These are phyloP conservation scores for Phycomyces blakesleeanus DNA, from an alignment of 192 early-diverging fungal genomes.

Conservation along the genomic window DNA sequence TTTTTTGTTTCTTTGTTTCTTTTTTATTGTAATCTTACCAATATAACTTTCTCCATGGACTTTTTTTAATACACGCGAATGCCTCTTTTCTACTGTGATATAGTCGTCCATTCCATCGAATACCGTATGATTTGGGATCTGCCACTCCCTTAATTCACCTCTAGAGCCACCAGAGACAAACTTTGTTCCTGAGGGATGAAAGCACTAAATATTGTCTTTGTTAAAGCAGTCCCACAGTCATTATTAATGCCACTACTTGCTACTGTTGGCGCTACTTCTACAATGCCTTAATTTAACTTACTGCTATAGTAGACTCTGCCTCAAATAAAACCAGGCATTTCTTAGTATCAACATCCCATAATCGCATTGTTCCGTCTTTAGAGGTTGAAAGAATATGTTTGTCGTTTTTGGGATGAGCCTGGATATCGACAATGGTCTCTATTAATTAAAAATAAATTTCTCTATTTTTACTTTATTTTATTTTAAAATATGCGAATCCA, in stretches of 20 bases:
- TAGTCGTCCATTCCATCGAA: constrained; percentile 26
- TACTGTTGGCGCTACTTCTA: constrained; percentile 4
- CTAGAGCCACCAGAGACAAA: constrained; percentile 51
- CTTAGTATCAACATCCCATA: constrained; percentile 71
- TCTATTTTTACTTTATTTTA: too few relatives aligned
- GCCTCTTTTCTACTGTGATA: constrained; percentile 20
- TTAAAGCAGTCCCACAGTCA: too few relatives aligned
- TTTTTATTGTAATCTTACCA: constrained; percentile 34
- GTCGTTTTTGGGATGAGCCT: constrained; percentile 64
- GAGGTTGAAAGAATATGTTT: constrained; percentile 66
- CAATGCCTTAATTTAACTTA: constrained; percentile 23
- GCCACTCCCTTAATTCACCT: constrained; percentile 55
- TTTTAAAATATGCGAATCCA: too few relatives aligned
- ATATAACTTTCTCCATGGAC: constrained; percentile 30
- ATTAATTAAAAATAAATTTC: neutral
- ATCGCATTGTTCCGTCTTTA: constrained; percentile 68
- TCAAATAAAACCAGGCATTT: constrained; percentile 62
- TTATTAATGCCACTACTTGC: too few relatives aligned
- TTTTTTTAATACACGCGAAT: constrained; percentile 27
- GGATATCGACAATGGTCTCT: constrained; percentile 65
- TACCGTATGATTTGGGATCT: constrained; percentile 36
- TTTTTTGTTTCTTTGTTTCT: constrained; percentile 58
- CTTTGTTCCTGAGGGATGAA: constrained; percentile 58
- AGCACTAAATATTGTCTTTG: too few relatives aligned
- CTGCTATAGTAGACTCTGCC: constrained; percentile 52